These are phyloP conservation scores for Atkinsonella hypoxylon DNA, from an alignment of 2,329 filamentous ascomycete species.

Conservation along the genomic window DNA sequence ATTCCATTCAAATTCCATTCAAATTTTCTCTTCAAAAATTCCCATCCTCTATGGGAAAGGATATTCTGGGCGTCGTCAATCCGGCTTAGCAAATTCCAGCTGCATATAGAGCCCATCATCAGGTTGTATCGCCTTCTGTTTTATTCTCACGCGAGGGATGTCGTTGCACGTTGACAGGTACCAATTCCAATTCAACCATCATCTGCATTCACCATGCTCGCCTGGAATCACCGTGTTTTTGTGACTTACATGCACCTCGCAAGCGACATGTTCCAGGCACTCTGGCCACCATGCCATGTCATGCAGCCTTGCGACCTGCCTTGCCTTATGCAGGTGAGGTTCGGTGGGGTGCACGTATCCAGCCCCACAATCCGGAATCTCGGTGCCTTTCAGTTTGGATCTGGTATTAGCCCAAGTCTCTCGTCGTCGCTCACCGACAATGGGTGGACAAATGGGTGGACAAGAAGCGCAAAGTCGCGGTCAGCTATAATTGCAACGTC, in stretches of 20 bases:
- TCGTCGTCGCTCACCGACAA: not conserved
- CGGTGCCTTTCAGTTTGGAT: not conserved
- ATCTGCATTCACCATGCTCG: not conserved
- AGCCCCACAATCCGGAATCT: not conserved
- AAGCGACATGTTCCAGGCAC: not conserved
- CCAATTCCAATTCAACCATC: not conserved
- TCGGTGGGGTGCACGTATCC: not conserved
- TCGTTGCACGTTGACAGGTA: too few relatives aligned
- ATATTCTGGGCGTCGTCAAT: too few relatives aligned
- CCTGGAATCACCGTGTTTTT: not conserved
- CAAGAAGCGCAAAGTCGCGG: not conserved
- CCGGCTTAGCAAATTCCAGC: too few relatives aligned
- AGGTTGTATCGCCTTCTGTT: too few relatives aligned
- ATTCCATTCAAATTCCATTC: too few relatives aligned
- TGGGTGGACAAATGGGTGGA: not conserved
- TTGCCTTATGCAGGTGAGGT: not conserved
- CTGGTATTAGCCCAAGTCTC: not conserved
- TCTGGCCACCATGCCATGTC: not conserved
- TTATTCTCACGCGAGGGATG: too few relatives aligned
- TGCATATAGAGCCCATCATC: too few relatives aligned
- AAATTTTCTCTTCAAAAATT: too few relatives aligned
- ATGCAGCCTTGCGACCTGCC: not conserved
- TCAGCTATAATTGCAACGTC: not conserved
- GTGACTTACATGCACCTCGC: not conserved
- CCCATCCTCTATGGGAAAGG: too few relatives aligned